Evolutionary conservation across 139 green algal species (phyloP), one percentile per base, ranked within the genome.

Genomic region (Chlamydomonas eustigma): DNA sequence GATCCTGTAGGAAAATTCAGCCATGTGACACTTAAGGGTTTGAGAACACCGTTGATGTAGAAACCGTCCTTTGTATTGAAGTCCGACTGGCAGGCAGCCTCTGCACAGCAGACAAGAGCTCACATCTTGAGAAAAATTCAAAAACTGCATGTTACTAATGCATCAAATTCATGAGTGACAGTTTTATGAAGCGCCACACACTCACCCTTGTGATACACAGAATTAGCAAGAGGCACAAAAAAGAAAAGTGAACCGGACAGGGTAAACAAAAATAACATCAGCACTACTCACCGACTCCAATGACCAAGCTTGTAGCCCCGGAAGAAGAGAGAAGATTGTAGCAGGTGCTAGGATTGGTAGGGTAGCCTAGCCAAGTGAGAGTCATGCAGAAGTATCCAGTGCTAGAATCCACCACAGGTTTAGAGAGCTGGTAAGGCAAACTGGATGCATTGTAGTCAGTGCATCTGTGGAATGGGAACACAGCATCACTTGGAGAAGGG

Each of bases 401-500:
- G 58, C 25, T 32, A 28, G 8, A 24, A 6, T 22, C 5, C 18
- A 37, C 58, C 58, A 22, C 18, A 6, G 58, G 58, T 24, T 24
- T 22, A 28, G 6, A 34, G 25, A 70, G 58, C 25, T 34, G 22
- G 28, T 70, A 70, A 28, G 58, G 58, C 58, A 70, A 28, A 6
- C 25, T 37, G 24, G 58, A 34, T 22, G 24, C 28, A 28, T 8
- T 22, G 58, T 70, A 70, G 58, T 70, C 58, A 28, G 58, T 37
- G 58, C 58, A 70, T 24, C 58, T 24, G 58, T 70, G 58, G 58
- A 37, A 70, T 24, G 58, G 58, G 58, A 70, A 70, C 25, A 28
- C 32, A 28, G 58, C 25, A 22, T 6, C 58, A 70, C 6, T 28
- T 37, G 28, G 58, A 28, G 24, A 32, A 37, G 58, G 58, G 25